These are phyloP conservation scores for Rhodamnia argentea DNA, from an alignment of 345 rosid genomes.

Conservation along the genomic window DNA sequence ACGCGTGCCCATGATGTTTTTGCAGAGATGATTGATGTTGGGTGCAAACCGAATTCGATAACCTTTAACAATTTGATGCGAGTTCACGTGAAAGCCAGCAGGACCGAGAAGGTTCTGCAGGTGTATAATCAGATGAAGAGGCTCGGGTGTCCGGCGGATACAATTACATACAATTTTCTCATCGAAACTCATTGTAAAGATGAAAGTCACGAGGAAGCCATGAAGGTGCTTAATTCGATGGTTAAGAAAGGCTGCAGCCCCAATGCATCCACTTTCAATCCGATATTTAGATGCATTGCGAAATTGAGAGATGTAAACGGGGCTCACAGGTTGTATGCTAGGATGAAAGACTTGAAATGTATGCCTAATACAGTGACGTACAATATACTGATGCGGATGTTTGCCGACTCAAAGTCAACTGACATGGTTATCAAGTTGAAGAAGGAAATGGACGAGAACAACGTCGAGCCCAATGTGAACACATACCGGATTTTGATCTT, in stretches of 20 bases:
- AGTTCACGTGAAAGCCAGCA: conserved; percentile 75
- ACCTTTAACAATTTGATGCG: conserved; percentile 87
- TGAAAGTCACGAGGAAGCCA: conserved; percentile 48
- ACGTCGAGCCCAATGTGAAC: conserved; percentile 79
- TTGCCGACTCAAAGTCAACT: conserved; percentile 49
- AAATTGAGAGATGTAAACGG: conserved; percentile 75
- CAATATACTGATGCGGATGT: conserved; percentile 76
- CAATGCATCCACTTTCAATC: conserved; percentile 66
- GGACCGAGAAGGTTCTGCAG: conserved; percentile 85
- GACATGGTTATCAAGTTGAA: conserved; percentile 93
- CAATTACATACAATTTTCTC: conserved; percentile 62
- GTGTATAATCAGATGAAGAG: conserved; percentile 92
- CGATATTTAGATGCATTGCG: conserved; percentile 56
- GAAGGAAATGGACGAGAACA: conserved; percentile 84
- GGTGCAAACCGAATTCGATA: conserved; percentile 59
- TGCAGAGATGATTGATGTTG: conserved; percentile 77
- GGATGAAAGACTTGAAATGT: conserved; percentile 67
- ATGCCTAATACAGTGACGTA: conserved; percentile 57
- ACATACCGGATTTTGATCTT: conserved; percentile 68
- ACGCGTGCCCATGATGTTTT: conserved; percentile 83
- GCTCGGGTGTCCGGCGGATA: conserved; percentile 53
- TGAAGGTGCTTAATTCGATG: conserved; percentile 63
- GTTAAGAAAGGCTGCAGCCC: conserved; percentile 49
- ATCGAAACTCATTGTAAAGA: conserved; percentile 71
- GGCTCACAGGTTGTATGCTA: conserved; percentile 59